Conservation (phyloP, 2,329 filamentous ascomycete genomes). For the Talaromyces atroroseus region DNA sequence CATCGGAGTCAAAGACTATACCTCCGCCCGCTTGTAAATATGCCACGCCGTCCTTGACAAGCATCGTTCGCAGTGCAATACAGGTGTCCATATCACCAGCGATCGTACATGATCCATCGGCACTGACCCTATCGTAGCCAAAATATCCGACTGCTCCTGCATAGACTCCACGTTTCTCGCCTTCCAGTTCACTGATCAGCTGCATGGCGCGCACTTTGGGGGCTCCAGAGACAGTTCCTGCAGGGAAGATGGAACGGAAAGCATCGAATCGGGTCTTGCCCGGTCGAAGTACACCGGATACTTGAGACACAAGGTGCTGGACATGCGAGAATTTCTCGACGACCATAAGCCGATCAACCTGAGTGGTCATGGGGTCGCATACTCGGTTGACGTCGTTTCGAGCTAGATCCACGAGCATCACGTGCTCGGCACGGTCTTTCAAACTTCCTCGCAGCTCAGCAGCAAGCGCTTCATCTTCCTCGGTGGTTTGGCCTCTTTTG, state of each 20-base stretch:
- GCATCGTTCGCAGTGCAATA: slow-evolving; percentile 82
- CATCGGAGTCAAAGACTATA: slow-evolving; percentile 91
- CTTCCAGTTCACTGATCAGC: slow-evolving; percentile 87
- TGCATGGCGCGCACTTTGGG: slow-evolving; percentile 98
- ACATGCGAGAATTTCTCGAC: slow-evolving; percentile 95
- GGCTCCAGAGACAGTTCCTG: slow-evolving; percentile 89
- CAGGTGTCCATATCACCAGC: slow-evolving; percentile 91
- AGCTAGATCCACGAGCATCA: slow-evolving; percentile 95
- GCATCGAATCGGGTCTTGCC: slow-evolving; percentile 90
- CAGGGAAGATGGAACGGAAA: slow-evolving; percentile 93
- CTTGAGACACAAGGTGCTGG: slow-evolving; percentile 93
- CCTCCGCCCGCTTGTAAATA: slow-evolving; percentile 85
- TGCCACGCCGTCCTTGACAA: slow-evolving; percentile 83
- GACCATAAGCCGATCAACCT: slow-evolving; percentile 90
- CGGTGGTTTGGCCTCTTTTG: slow-evolving; percentile 71
- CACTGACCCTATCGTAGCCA: slow-evolving; percentile 70
- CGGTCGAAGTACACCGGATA: slow-evolving; percentile 78
- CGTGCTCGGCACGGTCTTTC: slow-evolving; percentile 91
- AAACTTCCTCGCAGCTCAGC: slow-evolving; percentile 70
- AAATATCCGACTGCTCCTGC: slow-evolving; percentile 97
- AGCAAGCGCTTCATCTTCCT: slow-evolving; percentile 76
- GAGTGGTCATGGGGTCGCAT: slow-evolving; percentile 81
- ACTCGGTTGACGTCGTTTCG: slow-evolving; percentile 96
- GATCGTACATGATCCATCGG: slow-evolving; percentile 53
- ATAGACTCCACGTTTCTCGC: slow-evolving; percentile 91